Evolutionary conservation across 495 filamentous ascomycete genomes (phyloP), one percentile per base, ranked within the genome.

Genomic region (Entonaema liquescens): DNA sequence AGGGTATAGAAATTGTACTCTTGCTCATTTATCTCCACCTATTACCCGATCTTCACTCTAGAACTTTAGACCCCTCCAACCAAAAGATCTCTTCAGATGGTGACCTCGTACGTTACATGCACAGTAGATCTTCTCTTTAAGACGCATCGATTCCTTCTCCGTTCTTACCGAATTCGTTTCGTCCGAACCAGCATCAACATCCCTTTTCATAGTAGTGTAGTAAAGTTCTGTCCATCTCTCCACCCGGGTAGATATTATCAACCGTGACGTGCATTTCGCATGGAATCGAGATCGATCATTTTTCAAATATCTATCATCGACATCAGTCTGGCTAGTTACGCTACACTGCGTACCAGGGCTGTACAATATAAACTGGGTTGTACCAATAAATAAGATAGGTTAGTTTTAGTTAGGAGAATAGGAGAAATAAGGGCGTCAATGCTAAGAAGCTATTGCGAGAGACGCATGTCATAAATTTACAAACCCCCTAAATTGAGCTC

Each of bases 211-310:
- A 29, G 11, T 47, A 47, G 19, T 47, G 19, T 47, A 47, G 5
- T 62, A 3, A 26, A 55, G 11, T 12, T 17, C 26, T 53, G 40
- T 25, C 40, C 28, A 44, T 4, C 59, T 55, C 47, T 73, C 61
- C 57, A 65, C 70, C 50, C 26, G 19, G 40, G 31, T 54, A 35
- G 40, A n/a, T 62, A 31, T 35, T 61, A 62, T 68, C 62, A 44
- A 38, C 25, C 21, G 60, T 73, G 70, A 73, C 70, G 70, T 68
- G 70, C 70, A 68, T 68, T 68, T 69, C 64, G 61, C 62, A 62
- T 62, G 31, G 21, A 65, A 73, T 73, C 70, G 70, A 73, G 70
- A 73, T 73, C 57, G 25, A 19, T 62, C 12, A 25, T 9, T 55
- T 35, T 54, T 49, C 12, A 13, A 58, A 62, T 63, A 12, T 44